These are phyloP conservation scores for Cladosporium sp. DNA, from an alignment of 2,329 filamentous ascomycete genomes.

Conservation along the genomic window DNA sequence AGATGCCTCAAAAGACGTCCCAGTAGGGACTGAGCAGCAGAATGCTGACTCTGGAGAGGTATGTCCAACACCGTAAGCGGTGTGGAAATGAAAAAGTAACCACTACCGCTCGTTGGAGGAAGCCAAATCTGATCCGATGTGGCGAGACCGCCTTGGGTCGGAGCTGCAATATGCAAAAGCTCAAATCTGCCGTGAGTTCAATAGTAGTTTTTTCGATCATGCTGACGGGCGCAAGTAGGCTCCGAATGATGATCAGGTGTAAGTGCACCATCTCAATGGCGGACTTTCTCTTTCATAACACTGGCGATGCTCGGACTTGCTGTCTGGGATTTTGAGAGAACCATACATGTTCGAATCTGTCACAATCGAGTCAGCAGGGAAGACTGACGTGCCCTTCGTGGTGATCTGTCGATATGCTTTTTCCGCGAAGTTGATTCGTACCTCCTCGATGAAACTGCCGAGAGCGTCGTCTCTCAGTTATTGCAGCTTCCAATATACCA, in stretches of 20 bases:
- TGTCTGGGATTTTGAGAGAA: too few species aligned
- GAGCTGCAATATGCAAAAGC: too few species aligned
- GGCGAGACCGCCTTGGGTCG: too few species aligned
- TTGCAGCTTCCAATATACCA: neutral
- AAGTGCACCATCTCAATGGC: constrained; percentile 9
- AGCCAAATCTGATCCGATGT: too few species aligned
- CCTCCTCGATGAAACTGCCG: neutral
- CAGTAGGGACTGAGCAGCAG: neutral
- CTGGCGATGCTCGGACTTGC: too few species aligned
- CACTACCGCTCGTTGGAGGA: neutral
- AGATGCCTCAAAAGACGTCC: neutral
- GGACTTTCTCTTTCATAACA: neutral
- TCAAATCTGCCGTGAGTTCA: constrained; percentile 3
- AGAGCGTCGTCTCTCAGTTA: neutral
- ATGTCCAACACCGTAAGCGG: constrained; percentile 7
- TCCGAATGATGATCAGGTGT: constrained; percentile 7
- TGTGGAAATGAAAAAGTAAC: neutral
- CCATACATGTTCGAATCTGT: too few species aligned
- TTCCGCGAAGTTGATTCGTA: neutral
- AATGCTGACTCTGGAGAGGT: constrained; percentile 6
- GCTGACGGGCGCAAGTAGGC: constrained; percentile 9
- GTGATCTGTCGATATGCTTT: too few species aligned
- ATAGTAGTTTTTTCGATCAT: constrained; percentile 9
- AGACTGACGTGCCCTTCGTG: too few species aligned
- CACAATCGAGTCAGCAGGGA: too few species aligned